Conservation (phyloP, 768 basidiomycete genomes). For the Tephrocybe rancida region DNA sequence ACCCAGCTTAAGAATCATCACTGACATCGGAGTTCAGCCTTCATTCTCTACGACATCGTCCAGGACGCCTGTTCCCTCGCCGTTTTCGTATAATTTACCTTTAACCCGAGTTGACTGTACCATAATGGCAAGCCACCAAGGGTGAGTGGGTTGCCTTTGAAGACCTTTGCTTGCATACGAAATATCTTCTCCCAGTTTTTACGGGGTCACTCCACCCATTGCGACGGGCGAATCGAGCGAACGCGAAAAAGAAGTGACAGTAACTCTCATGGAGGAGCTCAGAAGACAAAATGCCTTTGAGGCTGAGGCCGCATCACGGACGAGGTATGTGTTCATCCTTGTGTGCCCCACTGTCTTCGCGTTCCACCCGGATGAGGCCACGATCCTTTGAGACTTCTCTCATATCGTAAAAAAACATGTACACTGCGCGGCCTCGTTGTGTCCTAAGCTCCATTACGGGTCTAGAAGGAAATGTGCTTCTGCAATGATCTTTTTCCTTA, state of each 20-base stretch:
- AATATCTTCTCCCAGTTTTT: slow-evolving; percentile 48
- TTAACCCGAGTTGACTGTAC: not conserved
- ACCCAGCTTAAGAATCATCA: slow-evolving; percentile 20
- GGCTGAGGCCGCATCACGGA: slow-evolving; percentile 83
- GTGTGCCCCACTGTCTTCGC: slow-evolving; percentile 11
- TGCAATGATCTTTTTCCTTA: slow-evolving; percentile 8
- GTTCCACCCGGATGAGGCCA: slow-evolving; percentile 5
- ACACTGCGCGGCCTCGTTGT: slow-evolving; percentile 1
- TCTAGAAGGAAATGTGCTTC: slow-evolving; percentile 11
- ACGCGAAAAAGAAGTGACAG: slow-evolving; percentile 81
- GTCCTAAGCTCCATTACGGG: slow-evolving; percentile 6
- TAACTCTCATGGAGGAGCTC: slow-evolving; percentile 89
- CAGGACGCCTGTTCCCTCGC: not conserved
- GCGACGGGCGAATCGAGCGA: slow-evolving; percentile 72
- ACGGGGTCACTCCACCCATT: slow-evolving; percentile 88
- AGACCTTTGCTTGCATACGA: not conserved
- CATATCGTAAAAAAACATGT: slow-evolving; percentile 1
- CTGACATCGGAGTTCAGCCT: slow-evolving; percentile 1
- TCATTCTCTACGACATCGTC: slow-evolving; percentile 10
- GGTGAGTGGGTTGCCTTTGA: slow-evolving; percentile 29
- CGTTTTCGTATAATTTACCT: not conserved
- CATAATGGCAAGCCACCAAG: slow-evolving; percentile 17
- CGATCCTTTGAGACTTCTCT: slow-evolving; percentile 12
- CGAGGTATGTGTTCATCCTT: slow-evolving; percentile 61
- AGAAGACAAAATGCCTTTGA: slow-evolving; percentile 87